Conservation (phyloP, 106 monocot genomes). For the Dactylorhiza incarnata region DNA sequence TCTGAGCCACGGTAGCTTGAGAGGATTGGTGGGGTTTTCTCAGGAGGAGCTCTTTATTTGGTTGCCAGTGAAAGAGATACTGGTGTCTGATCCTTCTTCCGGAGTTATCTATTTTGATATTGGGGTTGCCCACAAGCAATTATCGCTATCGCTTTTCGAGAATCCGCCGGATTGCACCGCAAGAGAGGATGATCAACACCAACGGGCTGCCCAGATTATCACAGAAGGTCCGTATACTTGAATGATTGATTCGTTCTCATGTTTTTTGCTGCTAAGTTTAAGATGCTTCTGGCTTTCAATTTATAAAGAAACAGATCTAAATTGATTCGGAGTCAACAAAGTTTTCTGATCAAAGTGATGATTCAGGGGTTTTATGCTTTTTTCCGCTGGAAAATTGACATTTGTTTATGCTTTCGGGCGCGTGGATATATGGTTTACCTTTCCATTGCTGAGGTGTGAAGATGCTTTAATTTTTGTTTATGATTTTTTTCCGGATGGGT, state of each 20-base stretch:
- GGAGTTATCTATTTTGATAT: constrained; percentile 9
- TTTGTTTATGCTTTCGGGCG: too few species aligned
- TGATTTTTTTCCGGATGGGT: too few species aligned
- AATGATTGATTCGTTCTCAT: neutral
- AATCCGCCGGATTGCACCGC: constrained; percentile 10
- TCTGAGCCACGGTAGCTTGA: constrained; percentile 10
- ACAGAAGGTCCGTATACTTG: neutral
- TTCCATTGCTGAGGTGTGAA: too few species aligned
- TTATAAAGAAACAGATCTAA: too few species aligned
- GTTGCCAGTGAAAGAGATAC: constrained; percentile 5
- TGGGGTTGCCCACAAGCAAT: constrained; percentile 9
- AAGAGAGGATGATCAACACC: neutral
- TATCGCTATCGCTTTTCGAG: constrained; percentile 8
- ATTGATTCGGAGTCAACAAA: too few species aligned
- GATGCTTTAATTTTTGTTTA: too few species aligned
- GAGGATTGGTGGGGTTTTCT: constrained; percentile 7
- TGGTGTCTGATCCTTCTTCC: neutral
- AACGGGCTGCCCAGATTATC: constrained; percentile 7
- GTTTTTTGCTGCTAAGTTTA: too few species aligned
- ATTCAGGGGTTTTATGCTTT: too few species aligned
- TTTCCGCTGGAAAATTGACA: too few species aligned
- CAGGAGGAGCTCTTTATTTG: constrained; percentile 12
- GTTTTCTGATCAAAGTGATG: too few species aligned
- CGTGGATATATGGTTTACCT: too few species aligned
- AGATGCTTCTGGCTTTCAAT: too few species aligned